Evolutionary conservation across 164 flowering plant species (phyloP).

Genomic region (Piper betle): DNA sequence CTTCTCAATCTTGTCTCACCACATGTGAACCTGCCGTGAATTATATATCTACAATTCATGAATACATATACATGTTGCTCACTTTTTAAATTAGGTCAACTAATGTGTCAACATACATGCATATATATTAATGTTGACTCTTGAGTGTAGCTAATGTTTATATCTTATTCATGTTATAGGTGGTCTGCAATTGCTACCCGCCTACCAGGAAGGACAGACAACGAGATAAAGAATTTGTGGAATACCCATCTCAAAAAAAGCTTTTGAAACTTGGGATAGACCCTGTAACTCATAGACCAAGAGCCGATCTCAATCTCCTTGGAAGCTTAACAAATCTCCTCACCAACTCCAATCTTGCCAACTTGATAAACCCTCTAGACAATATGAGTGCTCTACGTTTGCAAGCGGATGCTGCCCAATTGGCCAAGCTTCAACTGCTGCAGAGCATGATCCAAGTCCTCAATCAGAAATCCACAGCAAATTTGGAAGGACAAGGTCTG

Average conservation of each 20-base stretch:
- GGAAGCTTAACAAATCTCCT: conserved; percentile 31
- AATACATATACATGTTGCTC: background rate
- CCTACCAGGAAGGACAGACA: conserved; percentile 61
- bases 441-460: conserved; percentile 34
- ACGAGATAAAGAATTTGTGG: conserved; percentile 66
- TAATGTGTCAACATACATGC: too few relatives aligned
- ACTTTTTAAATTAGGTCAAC: too few relatives aligned
- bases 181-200: conserved; percentile 68
- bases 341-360: conserved; percentile 12
- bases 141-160: too few relatives aligned
- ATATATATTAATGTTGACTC: too few relatives aligned
- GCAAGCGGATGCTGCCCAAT: conserved; percentile 32
- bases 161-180: conserved; percentile 17
- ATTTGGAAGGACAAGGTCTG: conserved; percentile 9
- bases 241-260: conserved; percentile 62
- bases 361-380: conserved; percentile 26
- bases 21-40: too few relatives aligned
- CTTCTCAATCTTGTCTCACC: too few relatives aligned
- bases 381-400: conserved; percentile 29
- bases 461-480: conserved; percentile 11
- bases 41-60: background rate
- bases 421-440: conserved; percentile 33
- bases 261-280: conserved; percentile 54
- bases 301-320: conserved; percentile 34
- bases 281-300: conserved; percentile 54